Evolutionary conservation across 805 yeast genomes (phyloP).

Genomic region (Brettanomyces custersianus): DNA sequence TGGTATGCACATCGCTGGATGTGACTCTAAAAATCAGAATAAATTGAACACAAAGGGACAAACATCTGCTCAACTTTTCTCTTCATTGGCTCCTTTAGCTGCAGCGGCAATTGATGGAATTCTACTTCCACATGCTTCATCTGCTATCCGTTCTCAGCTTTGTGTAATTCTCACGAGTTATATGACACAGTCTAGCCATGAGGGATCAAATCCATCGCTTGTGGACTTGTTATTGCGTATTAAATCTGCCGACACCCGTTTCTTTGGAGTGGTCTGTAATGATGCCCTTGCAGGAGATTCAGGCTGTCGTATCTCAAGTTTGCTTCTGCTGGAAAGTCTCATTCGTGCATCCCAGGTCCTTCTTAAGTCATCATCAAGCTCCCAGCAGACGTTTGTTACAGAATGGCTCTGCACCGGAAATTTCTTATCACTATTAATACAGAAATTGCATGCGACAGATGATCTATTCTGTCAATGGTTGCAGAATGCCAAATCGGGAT

Average conservation of each 20-base stretch:
- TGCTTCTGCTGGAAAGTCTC: conserved; percentile 55
- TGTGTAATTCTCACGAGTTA: conserved; percentile 62
- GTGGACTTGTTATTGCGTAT: conserved; percentile 45
- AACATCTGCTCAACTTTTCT: conserved; percentile 21
- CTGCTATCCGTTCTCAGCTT: conserved; percentile 65
- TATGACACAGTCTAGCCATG: conserved; percentile 25
- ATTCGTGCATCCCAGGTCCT: conserved; percentile 34
- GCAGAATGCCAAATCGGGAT: conserved; percentile 8
- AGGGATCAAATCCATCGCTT: conserved; percentile 24
- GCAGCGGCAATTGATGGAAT: conserved; percentile 68
- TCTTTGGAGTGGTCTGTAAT: conserved; percentile 57
- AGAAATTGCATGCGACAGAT: conserved; percentile 63
- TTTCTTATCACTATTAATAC: conserved; percentile 52
- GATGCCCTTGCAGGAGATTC: conserved; percentile 82
- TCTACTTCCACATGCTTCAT: conserved; percentile 57
- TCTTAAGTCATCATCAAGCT: conserved; percentile 38
- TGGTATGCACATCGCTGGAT: conserved; percentile 31
- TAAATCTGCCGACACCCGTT: conserved; percentile 47
- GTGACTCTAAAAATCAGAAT: no score
- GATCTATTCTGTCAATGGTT: conserved; percentile 39
- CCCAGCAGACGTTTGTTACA: conserved; percentile 49
- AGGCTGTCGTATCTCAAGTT: conserved; percentile 61
- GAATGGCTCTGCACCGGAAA: conserved; percentile 52
- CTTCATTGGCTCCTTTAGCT: conserved; percentile 29
- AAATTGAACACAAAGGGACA: no score